These are phyloP conservation scores for Monilinia polystroma DNA, from an alignment of 2,329 filamentous ascomycete species.

Conservation along the genomic window DNA sequence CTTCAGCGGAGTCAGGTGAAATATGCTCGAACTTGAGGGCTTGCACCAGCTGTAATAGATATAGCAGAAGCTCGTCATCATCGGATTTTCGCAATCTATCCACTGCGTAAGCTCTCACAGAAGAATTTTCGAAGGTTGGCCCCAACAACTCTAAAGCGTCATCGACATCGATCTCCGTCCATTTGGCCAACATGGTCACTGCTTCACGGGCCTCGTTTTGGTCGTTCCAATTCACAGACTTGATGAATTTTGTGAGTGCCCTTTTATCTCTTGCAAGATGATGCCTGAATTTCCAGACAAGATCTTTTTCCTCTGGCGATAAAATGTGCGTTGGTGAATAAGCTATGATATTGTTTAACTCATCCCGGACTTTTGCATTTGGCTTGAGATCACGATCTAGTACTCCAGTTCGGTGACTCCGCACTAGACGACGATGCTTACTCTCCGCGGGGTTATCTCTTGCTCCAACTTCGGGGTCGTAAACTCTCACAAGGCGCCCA, in stretches of 20 bases:
- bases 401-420: conserved; percentile 87
- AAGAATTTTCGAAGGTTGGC: conserved; percentile 83
- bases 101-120: conserved; percentile 90
- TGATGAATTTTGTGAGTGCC: conserved; percentile 94
- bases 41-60: conserved; percentile 91
- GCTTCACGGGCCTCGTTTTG: conserved; percentile 82
- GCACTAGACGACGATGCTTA: conserved; percentile 88
- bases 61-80: conserved; percentile 86
- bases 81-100: conserved; percentile 88
- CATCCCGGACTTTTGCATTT: conserved; percentile 92
- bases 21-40: conserved; percentile 91
- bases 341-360: conserved; percentile 84
- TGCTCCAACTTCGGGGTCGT: conserved; percentile 88
- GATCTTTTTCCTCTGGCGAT: conserved; percentile 87
- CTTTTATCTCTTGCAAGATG: conserved; percentile 90
- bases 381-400: conserved; percentile 94
- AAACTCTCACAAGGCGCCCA: conserved; percentile 75
- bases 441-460: conserved; percentile 91
- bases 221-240: conserved; percentile 94
- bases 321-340: conserved; percentile 91
- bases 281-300: conserved; percentile 97
- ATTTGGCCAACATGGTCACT: conserved; percentile 83
- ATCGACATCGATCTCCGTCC: conserved; percentile 96
- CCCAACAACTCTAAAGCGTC: conserved; percentile 93
- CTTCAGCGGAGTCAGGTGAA: conserved; percentile 58